Evolutionary conservation across 148 eudicot genomes (phyloP).

Genomic region (Camellia lanceoleosa): DNA sequence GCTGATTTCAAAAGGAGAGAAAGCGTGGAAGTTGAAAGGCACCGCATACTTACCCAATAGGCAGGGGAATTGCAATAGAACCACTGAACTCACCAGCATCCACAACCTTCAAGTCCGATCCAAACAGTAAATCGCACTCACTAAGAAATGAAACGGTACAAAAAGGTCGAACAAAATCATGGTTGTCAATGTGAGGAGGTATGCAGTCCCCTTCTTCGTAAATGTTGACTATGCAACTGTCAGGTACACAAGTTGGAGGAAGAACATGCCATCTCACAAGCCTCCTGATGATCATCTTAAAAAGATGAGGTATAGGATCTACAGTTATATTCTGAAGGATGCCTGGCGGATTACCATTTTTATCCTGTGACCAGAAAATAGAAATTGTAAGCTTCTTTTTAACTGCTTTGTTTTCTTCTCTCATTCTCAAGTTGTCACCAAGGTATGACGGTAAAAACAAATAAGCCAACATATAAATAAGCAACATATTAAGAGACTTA

Average conservation of each 20-base stretch:
- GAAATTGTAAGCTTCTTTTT: conserved; percentile 1
- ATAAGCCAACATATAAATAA: no score
- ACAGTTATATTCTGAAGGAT: conserved; percentile 63
- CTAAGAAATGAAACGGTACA: conserved; percentile 94
- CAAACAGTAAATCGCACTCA: conserved; percentile 83
- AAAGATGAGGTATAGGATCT: conserved; percentile 77
- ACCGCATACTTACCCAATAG: conserved; percentile 65
- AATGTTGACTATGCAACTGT: conserved; percentile 92
- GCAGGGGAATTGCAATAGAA: conserved; percentile 58
- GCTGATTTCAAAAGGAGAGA: background rate
- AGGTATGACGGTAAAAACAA: background rate
- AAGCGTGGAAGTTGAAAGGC: conserved; percentile 5
- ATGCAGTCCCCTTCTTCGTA: conserved; percentile 94
- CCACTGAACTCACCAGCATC: conserved; percentile 85
- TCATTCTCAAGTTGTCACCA: conserved; percentile 1
- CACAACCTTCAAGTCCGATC: conserved; percentile 61
- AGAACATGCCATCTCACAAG: conserved; percentile 86
- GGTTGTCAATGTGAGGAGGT: conserved; percentile 98
- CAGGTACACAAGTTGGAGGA: conserved; percentile 89
- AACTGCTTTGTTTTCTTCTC: background rate
- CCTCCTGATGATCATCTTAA: conserved; percentile 79
- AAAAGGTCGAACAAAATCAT: conserved; percentile 91
- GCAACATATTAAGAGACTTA: conserved; percentile 22
- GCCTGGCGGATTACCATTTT: conserved; percentile 83
- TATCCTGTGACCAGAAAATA: conserved; percentile 58